phyloP scores from a whole-genome alignment of 495 filamentous ascomycete genomes.

The Aspergillus bertholletiae region DNA sequence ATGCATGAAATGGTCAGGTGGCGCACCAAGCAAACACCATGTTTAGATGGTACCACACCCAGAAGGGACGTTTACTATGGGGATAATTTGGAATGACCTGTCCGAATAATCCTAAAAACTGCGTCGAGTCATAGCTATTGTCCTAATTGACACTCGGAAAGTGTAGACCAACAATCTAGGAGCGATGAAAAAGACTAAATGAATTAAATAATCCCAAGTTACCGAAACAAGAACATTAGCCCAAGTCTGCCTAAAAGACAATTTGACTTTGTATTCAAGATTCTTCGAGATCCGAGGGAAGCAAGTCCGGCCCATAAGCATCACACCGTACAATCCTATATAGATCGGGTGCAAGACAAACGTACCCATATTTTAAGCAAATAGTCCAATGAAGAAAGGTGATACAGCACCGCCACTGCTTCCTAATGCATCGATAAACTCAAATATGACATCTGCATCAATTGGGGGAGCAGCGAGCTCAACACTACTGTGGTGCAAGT shows the following conservation, averaged over 20 bases:
- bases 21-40: background rate
- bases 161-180: too few species aligned
- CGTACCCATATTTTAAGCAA: conserved; percentile 66
- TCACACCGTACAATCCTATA: conserved; percentile 64
- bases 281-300: conserved; percentile 30
- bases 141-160: too few species aligned
- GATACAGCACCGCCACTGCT: conserved; percentile 71
- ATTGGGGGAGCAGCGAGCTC: conserved; percentile 54
- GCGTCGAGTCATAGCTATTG: too few species aligned
- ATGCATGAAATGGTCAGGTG: background rate
- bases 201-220: too few species aligned
- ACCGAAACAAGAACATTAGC: background rate
- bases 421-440: conserved; percentile 69
- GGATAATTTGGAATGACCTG: background rate
- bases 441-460: conserved; percentile 63
- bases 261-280: conserved; percentile 20
- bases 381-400: conserved; percentile 69
- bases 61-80: background rate
- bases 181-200: too few species aligned
- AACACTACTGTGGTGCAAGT: conserved; percentile 69
- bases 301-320: conserved; percentile 61
- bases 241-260: background rate
- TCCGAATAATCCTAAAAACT: too few species aligned
- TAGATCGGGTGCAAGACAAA: conserved; percentile 71
- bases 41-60: background rate